A percentile compares a stretch with the other conserved stretches of the same genome.
Evolutionary conservation across 805 yeast species (phyloP).

Genomic region (Pichia pseudocactophila): DNA sequence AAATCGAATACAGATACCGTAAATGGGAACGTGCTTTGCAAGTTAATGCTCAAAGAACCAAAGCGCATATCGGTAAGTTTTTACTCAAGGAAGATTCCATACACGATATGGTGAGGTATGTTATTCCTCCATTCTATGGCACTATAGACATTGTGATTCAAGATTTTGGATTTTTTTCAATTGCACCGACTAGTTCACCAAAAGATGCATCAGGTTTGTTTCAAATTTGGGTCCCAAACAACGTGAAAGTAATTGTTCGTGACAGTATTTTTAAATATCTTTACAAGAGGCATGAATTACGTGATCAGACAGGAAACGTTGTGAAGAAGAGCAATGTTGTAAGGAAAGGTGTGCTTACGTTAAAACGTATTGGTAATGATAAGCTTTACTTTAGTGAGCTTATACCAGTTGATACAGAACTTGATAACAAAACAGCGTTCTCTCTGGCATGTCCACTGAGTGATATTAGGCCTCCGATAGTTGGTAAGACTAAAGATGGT

Average conservation of each 20-base stretch:
- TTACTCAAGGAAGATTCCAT: conserved; percentile 20
- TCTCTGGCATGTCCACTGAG: conserved; percentile 10
- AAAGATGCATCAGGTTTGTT: conserved; percentile 24
- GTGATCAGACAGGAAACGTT: conserved; percentile 13
- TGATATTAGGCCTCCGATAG: background rate
- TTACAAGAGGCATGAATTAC: conserved; percentile 16
- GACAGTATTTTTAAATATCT: conserved; percentile 23
- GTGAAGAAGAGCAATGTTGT: conserved; percentile 12
- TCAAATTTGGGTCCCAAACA: conserved; percentile 48
- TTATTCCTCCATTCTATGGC: conserved; percentile 67
- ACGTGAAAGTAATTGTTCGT: conserved; percentile 44
- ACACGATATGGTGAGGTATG: conserved; percentile 32
- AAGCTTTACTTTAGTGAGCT: conserved; percentile 20
- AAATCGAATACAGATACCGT: conserved; percentile 29
- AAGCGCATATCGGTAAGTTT: conserved; percentile 19
- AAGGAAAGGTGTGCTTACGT: conserved; percentile 7
- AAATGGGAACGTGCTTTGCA: conserved; percentile 27
- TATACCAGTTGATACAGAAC: conserved; percentile 13
- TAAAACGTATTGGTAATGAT: conserved; percentile 10
- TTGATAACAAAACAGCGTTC: conserved; percentile 12
- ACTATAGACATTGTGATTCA: conserved; percentile 55
- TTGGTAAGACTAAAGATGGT: background rate
- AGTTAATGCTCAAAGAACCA: conserved; percentile 18
- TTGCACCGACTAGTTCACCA: conserved; percentile 47
- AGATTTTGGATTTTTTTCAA: conserved; percentile 53